Conservation (phyloP, 345 rosid genomes). For the Hibiscus trionum region DNA sequence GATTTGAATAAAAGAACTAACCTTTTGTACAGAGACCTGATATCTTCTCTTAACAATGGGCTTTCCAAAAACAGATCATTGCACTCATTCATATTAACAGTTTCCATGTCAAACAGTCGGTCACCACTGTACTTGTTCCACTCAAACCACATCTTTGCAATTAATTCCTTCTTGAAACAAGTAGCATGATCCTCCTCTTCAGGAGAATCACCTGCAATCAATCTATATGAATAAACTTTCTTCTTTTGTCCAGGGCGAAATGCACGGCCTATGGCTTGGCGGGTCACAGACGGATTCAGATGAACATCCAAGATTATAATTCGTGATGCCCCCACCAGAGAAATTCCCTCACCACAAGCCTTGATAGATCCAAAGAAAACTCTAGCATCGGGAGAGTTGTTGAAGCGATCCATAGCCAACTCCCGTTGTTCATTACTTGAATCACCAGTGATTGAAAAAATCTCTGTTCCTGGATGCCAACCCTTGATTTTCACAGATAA, state of each 20-base stretch:
- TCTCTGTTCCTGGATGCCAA: constrained; percentile 56
- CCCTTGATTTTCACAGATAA: constrained; percentile 38
- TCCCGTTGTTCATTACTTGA: constrained; percentile 64
- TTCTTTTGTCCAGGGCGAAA: constrained; percentile 79
- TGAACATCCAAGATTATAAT: constrained; percentile 76
- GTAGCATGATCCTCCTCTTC: constrained; percentile 61
- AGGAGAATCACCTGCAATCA: constrained; percentile 71
- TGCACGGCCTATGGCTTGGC: constrained; percentile 87
- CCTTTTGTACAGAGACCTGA: constrained; percentile 66
- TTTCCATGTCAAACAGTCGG: constrained; percentile 42
- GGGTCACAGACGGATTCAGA: constrained; percentile 92
- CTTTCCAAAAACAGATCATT: constrained; percentile 63
- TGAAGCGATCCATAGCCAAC: constrained; percentile 69
- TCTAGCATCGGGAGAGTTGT: constrained; percentile 62
- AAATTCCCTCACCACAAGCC: constrained; percentile 97
- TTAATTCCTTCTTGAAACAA: constrained; percentile 67
- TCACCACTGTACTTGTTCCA: constrained; percentile 66
- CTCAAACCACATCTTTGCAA: constrained; percentile 91
- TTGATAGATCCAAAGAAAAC: constrained; percentile 85
- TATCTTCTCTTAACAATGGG: constrained; percentile 46
- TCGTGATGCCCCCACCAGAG: constrained; percentile 84
- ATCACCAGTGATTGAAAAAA: constrained; percentile 71
- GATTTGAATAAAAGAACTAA: constrained; percentile 17
- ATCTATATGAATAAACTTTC: constrained; percentile 65
- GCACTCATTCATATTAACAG: constrained; percentile 40